Base-by-base conservation (phyloP, 805 yeast genomes). In the Saccharomycopsis sp. region DNA sequence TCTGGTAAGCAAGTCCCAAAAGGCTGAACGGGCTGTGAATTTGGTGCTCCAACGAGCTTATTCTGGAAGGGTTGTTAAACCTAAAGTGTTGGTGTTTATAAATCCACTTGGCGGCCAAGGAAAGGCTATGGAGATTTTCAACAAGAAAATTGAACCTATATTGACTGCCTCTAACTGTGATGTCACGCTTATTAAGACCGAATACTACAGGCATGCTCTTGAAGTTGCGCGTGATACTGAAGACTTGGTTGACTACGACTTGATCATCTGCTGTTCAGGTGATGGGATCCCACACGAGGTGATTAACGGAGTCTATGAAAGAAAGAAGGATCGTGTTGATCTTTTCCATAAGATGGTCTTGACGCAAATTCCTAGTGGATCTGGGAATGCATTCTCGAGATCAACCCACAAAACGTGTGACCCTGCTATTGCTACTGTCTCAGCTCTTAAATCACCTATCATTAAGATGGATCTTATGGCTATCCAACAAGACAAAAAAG, bases 241-340 rank as follows among this genome's bases (percentile, higher is more conserved):
- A 7, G 22, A 44, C 20, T 57, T 72, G 20, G 68, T 66, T 24
- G 73, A 78, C 54, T 90, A 81, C 67, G 97, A 92, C 69, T 79
- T 87, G 1, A 80, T 94, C 47, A 86, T 89, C 0, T 91, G 97
- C 73, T 93, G 96, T 47, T 89, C 97, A 0, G 99, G 99, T 12
- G 99, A 94, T 72, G 99, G 99, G n/a, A 83, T 89, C 29, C 97
- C 97, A 0, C 96, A 92, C 70, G 98, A 94, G 70, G 90, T 94
- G 5, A 79, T 91, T 56, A 94, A 94, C 70, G 99, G 98, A 1
- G 74, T 94, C 35, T 89, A 83, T 64, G 72, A 72, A 61, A 77
- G 97, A 34, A 44, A 44, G 22, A 64, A 72, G 0, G 97, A 92
- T 69, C 80, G 86, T 2, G 80, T 73, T 0, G 71, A 70, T 15